Conservation (phyloP, 2,329 filamentous ascomycete genomes). For the Trichoderma endophyticum region DNA sequence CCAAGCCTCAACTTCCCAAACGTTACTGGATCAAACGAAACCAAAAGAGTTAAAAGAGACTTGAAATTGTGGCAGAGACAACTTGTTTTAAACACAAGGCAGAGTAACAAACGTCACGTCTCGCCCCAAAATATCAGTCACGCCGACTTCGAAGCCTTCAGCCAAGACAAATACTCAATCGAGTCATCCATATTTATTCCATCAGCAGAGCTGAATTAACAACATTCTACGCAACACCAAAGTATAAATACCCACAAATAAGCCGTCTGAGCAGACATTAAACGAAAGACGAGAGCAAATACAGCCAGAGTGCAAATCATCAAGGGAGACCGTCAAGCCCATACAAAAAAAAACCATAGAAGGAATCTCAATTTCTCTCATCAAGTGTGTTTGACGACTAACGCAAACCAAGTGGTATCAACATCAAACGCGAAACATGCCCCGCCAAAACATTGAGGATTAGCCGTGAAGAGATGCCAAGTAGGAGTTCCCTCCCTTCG, state of each 20-base stretch:
- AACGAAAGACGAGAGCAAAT: not conserved
- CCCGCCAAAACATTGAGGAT: conserved; percentile 8
- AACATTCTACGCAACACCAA: not conserved
- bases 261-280: not conserved
- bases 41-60: too few species aligned
- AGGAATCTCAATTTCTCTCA: conserved; percentile 14
- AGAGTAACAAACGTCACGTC: not conserved
- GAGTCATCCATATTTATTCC: not conserved
- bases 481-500: conserved; percentile 13
- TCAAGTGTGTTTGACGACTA: conserved; percentile 12
- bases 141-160: not conserved
- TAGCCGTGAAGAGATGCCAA: conserved; percentile 13
- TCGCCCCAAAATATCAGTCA: not conserved
- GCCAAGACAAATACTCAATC: not conserved
- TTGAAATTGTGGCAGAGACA: too few species aligned
- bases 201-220: not conserved
- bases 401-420: conserved; percentile 21
- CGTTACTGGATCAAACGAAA: too few species aligned
- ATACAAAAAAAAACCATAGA: not conserved
- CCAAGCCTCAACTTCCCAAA: too few species aligned
- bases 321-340: not conserved
- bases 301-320: not conserved
- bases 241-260: not conserved
- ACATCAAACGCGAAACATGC: conserved; percentile 14
- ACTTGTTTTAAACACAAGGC: not conserved